Evolutionary conservation across 2,329 filamentous ascomycete species (phyloP).

Genomic region (Colletotrichum sidae): DNA sequence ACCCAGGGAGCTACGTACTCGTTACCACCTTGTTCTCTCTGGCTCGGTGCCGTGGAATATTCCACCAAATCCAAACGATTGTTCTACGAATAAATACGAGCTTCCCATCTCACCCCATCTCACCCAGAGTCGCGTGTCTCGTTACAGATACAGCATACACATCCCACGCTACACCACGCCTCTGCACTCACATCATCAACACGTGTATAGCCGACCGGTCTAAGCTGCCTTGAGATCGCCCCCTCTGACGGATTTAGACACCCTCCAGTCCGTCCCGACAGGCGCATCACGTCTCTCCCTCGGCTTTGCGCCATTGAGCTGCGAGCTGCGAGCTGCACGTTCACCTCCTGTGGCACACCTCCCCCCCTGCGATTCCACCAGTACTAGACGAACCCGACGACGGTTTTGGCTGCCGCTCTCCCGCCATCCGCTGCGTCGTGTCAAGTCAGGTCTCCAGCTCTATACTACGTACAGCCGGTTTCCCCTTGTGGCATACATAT

Average conservation of each 20-base stretch:
- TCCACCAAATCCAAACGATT: slow-evolving; percentile 20
- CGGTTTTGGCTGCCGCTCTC: slow-evolving; percentile 34
- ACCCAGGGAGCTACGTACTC: too few species aligned
- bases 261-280: slow-evolving; percentile 21
- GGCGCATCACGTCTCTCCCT: slow-evolving; percentile 19
- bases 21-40: not conserved
- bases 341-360: slow-evolving; percentile 3
- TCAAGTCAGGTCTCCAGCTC: slow-evolving; percentile 24
- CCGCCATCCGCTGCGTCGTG: slow-evolving; percentile 30
- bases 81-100: slow-evolving; percentile 24
- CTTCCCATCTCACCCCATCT: not conserved
- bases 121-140: slow-evolving; percentile 10
- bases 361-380: slow-evolving; percentile 10
- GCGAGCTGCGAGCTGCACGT: slow-evolving; percentile 13
- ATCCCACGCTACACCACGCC: slow-evolving; percentile 1
- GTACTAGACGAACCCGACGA: slow-evolving; percentile 18
- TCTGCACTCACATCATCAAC: slow-evolving; percentile 3
- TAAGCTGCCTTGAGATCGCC: slow-evolving; percentile 4
- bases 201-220: slow-evolving; percentile 22
- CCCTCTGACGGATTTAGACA: slow-evolving; percentile 3
- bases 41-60: slow-evolving; percentile 13
- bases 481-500: slow-evolving; percentile 27
- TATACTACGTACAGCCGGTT: slow-evolving; percentile 5
- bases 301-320: slow-evolving; percentile 25
- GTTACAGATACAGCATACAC: not conserved